A percentile compares a stretch with the other conserved stretches of the same genome.
phyloP scores from a whole-genome alignment of 1,284 basidiomycete species.

The Neonothopanus nambi region DNA sequence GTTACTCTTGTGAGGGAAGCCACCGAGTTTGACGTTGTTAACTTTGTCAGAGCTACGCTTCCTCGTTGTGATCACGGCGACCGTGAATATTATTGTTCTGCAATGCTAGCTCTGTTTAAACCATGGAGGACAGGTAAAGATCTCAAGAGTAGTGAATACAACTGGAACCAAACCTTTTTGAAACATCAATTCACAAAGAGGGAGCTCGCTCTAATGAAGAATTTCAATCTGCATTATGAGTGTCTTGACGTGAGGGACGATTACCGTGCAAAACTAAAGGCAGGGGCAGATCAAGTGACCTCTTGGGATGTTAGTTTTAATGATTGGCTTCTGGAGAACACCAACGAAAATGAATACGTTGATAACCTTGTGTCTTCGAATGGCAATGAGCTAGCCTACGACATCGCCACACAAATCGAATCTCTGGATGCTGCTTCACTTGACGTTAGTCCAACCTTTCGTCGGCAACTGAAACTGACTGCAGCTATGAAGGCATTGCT shows the following conservation, averaged over 20 bases:
- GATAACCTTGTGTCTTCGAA: no score
- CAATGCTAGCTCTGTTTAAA: slow-evolving; percentile 19
- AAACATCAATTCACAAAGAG: slow-evolving; percentile 10
- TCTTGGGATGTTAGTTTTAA: no score
- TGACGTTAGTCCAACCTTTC: no score
- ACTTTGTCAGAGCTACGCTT: not conserved
- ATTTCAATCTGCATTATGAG: slow-evolving; percentile 27
- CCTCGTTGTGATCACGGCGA: not conserved
- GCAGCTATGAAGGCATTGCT: no score
- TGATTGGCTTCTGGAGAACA: no score
- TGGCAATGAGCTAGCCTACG: no score
- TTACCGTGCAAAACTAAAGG: slow-evolving; percentile 18
- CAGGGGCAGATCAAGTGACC: not conserved
- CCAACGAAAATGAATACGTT: not conserved
- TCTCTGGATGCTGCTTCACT: no score
- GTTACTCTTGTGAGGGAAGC: not conserved
- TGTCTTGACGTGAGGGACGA: slow-evolving; percentile 27
- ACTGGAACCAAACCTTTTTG: slow-evolving; percentile 21
- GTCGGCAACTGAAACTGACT: no score
- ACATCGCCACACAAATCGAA: no score
- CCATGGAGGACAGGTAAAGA: slow-evolving; percentile 23
- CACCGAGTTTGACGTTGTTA: not conserved
- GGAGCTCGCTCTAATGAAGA: slow-evolving; percentile 18
- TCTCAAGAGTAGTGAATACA: slow-evolving; percentile 6
- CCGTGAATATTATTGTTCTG: not conserved